Percentiles rank a stretch among this genome's conserved stretches.
Evolutionary conservation across 192 early-diverging fungal genomes (phyloP).

Genomic region (Backusella liffmaniae): DNA sequence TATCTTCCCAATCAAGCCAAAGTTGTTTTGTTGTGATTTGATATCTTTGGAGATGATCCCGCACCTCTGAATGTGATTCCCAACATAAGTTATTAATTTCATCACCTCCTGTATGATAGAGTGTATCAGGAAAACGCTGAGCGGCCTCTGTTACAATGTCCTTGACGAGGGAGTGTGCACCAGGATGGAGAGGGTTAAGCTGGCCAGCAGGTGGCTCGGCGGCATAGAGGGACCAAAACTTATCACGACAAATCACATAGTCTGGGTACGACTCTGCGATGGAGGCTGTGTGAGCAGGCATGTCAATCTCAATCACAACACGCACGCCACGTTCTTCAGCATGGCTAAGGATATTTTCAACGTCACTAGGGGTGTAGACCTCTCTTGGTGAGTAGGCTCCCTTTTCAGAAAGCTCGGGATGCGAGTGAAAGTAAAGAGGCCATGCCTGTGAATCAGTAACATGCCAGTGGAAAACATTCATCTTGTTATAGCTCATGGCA

Average conservation of each 20-base stretch:
- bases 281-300: slow-evolving; percentile 72
- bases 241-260: slow-evolving; percentile 56
- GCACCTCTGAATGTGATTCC: slow-evolving; percentile 34
- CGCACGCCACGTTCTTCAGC: slow-evolving; percentile 72
- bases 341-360: slow-evolving; percentile 64
- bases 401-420: slow-evolving; percentile 58
- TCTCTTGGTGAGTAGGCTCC: slow-evolving; percentile 65
- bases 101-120: slow-evolving; percentile 77
- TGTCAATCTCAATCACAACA: slow-evolving; percentile 84
- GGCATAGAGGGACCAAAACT: slow-evolving; percentile 63
- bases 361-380: slow-evolving; percentile 68
- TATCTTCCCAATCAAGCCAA: slow-evolving; percentile 26
- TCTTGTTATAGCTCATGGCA: slow-evolving; percentile 70
- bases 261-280: slow-evolving; percentile 46
- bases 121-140: slow-evolving; percentile 63
- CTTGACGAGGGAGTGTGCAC: slow-evolving; percentile 56
- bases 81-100: slow-evolving; percentile 69
- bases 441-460: slow-evolving; percentile 68
- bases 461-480: slow-evolving; percentile 82
- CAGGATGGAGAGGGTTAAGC: slow-evolving; percentile 64
- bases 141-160: slow-evolving; percentile 60
- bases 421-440: slow-evolving; percentile 62
- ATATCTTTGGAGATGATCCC: slow-evolving; percentile 24
- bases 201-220: slow-evolving; percentile 83
- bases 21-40: slow-evolving; percentile 25